phyloP scores from a whole-genome alignment of 805 yeast species.

The Metschnikowia corniflorae region DNA sequence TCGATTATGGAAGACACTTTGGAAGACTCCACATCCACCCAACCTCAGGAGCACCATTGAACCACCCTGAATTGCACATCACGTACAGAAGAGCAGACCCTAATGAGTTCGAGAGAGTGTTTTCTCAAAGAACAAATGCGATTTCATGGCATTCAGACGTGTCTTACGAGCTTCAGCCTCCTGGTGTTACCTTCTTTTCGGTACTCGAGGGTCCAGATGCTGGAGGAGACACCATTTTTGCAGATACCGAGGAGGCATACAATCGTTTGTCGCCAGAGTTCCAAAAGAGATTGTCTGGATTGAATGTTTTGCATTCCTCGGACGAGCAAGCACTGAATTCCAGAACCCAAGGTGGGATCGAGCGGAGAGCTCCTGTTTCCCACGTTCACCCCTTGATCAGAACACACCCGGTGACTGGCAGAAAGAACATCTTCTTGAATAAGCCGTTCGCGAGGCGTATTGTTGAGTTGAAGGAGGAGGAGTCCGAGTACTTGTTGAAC shows the following conservation, averaged over 20 bases:
- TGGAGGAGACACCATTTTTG: conserved; percentile 79
- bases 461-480: conserved; percentile 70
- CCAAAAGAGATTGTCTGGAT: conserved; percentile 53
- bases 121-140: conserved; percentile 30
- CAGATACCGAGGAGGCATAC: conserved; percentile 70
- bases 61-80: conserved; percentile 21
- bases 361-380: conserved; percentile 60
- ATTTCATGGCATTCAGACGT: conserved; percentile 71
- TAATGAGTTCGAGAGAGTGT: conserved; percentile 16
- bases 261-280: conserved; percentile 65
- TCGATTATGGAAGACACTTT: conserved; percentile 57
- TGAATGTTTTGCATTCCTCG: conserved; percentile 68
- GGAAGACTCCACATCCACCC: conserved; percentile 75
- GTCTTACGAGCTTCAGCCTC: conserved; percentile 69
- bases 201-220: conserved; percentile 55
- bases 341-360: conserved; percentile 52
- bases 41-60: conserved; percentile 64
- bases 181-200: conserved; percentile 65
- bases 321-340: conserved; percentile 65
- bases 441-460: conserved; percentile 62
- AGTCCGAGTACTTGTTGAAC: conserved; percentile 56
- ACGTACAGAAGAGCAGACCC: conserved; percentile 21
- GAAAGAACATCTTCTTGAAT: conserved; percentile 56
- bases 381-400: conserved; percentile 69
- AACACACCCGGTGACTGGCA: conserved; percentile 66